Base-by-base conservation (phyloP, 1,284 basidiomycete species). In the Porodaedalea pini region DNA sequence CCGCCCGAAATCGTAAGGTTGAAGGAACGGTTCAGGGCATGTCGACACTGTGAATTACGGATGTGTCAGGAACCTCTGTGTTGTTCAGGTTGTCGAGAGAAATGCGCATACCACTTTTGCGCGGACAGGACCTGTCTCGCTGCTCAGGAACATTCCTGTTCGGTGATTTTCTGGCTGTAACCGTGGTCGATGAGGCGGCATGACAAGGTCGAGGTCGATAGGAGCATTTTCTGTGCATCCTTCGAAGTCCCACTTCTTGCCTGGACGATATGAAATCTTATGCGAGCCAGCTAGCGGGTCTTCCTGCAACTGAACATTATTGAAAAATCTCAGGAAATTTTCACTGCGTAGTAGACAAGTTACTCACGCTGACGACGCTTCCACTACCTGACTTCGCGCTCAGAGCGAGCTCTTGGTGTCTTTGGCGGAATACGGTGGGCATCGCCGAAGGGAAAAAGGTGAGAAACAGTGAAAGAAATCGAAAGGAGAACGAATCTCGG, bases 101-200 rank as follows among this genome's bases (percentile, higher is more conserved):
- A 51, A 49, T 15, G 36, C 10, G 11, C 83, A 67, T 62, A 90
- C 87, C 39, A 90, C 74, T 81, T 85, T 87, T 45, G 86, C 72
- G 69, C 85, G 87, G 55, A 87, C 75, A 2, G 81, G 77, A 19
- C 74, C 73, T 2, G 71, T 67, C 13, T 80, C 73, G 58, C 76
- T 78, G 45, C 76, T 75, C 57, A 88, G 68, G 65, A 80, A 81
- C 81, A 89, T 86, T 65, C 77, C 77, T 72, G 90, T 75, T 36
- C 85, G 82, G 68, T 88, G 81, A 49, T 82, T 77, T 36, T 84
- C 69, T 0, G 87, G 87, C 63, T 90, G 86, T 62, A 81, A 74
- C 39, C 81, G 78, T 17, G 87, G 86, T 41, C 87, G 85, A 65
- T 88, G 88, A 65, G 90, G 87, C 2, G 87, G 87, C 54, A 90